These are phyloP conservation scores for Forsythia viridissima DNA, from an alignment of 257 asterid species.

Conservation along the genomic window DNA sequence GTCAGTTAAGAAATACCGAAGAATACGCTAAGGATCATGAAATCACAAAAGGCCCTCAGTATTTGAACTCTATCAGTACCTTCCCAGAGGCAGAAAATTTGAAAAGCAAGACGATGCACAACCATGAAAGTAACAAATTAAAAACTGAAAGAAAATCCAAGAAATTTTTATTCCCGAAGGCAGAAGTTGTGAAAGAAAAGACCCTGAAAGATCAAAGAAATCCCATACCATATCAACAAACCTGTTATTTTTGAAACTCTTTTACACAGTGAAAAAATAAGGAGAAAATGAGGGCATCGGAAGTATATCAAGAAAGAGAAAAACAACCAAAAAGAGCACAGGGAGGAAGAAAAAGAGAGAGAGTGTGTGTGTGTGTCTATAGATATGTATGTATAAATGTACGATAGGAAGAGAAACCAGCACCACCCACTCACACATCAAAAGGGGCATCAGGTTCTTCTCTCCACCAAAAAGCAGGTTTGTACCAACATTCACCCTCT, in stretches of 20 bases:
- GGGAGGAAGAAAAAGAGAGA: constrained; percentile 11
- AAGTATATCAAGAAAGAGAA: background rate
- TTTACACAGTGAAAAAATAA: background rate
- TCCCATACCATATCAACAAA: background rate
- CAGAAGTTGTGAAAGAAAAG: background rate
- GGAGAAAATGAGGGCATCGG: constrained; percentile 22
- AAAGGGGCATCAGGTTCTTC: constrained; percentile 75
- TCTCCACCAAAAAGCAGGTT: constrained; percentile 63
- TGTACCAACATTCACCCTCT: constrained; percentile 43
- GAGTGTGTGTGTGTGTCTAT: constrained; percentile 5
- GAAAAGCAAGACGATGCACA: background rate
- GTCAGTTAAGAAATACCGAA: constrained; percentile 23
- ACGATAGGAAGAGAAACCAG: constrained; percentile 37
- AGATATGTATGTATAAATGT: background rate
- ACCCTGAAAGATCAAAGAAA: background rate
- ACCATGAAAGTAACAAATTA: background rate
- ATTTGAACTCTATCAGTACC: background rate
- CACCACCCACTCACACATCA: constrained; percentile 89
- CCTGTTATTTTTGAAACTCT: constrained; percentile 19
- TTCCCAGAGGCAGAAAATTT: background rate
- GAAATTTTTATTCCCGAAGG: background rate
- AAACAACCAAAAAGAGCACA: constrained; percentile 19
- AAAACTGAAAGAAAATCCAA: background rate
- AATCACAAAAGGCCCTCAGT: constrained; percentile 40
- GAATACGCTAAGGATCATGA: constrained; percentile 31